These are phyloP conservation scores for Gaertneriomyces semiglobifer DNA, from an alignment of 192 early-diverging fungal genomes.

Conservation along the genomic window DNA sequence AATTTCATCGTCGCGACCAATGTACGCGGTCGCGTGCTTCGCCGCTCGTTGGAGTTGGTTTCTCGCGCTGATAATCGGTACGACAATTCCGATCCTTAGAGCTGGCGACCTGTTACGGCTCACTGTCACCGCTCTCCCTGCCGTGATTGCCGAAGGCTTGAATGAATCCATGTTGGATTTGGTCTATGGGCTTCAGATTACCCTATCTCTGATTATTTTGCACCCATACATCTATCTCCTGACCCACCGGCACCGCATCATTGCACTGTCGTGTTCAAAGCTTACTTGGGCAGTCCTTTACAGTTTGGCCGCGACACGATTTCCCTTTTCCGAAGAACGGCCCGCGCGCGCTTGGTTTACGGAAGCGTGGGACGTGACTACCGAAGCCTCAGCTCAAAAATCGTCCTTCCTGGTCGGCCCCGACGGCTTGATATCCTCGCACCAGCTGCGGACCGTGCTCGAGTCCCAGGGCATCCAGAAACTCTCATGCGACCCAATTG, in stretches of 20 bases:
- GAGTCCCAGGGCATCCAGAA: too few relatives aligned
- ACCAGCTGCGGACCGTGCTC: too few relatives aligned
- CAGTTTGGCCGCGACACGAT: constrained; percentile 16
- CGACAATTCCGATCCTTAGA: constrained; percentile 19
- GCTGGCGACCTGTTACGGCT: constrained; percentile 11
- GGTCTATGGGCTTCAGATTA: constrained; percentile 23
- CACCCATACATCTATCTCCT: constrained; percentile 23
- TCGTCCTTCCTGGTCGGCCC: too few relatives aligned
- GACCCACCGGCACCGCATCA: constrained; percentile 19
- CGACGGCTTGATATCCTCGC: too few relatives aligned
- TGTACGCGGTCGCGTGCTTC: neutral
- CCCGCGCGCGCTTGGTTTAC: constrained; percentile 22
- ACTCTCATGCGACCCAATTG: too few relatives aligned
- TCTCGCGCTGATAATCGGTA: constrained; percentile 15
- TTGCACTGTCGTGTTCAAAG: neutral
- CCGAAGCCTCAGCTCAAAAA: neutral
- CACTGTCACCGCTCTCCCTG: constrained; percentile 16
- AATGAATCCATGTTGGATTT: constrained; percentile 27
- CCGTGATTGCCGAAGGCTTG: constrained; percentile 25
- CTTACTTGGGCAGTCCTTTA: constrained; percentile 6
- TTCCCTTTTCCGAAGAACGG: constrained; percentile 27
- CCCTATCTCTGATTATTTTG: constrained; percentile 27
- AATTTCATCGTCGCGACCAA: neutral
- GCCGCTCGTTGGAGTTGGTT: constrained; percentile 31
- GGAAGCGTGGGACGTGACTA: constrained; percentile 8